phyloP scores from a whole-genome alignment of 768 basidiomycete species.

The Artomyces pyxidatus region DNA sequence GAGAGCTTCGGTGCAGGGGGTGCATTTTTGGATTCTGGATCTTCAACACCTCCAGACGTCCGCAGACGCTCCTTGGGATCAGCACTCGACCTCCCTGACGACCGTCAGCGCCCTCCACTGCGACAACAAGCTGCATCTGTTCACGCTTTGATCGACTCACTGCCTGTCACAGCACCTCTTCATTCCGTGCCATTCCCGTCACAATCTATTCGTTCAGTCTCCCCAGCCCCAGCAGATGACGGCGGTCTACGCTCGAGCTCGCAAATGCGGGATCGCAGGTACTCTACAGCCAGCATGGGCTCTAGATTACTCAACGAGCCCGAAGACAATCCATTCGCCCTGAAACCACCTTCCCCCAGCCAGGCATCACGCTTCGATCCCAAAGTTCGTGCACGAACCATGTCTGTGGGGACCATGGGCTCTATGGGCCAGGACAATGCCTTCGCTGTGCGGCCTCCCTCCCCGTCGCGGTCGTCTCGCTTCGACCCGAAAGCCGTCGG shows the following conservation, averaged over 20 bases:
- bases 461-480: constrained; percentile 51
- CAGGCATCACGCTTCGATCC: constrained; percentile 37
- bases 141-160: constrained; percentile 37
- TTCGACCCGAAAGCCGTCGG: constrained; percentile 71
- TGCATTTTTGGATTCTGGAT: constrained; percentile 35
- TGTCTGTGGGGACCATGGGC: constrained; percentile 41
- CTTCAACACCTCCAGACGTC: constrained; percentile 22
- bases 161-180: constrained; percentile 32
- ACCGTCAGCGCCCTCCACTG: constrained; percentile 28
- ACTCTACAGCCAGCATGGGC: constrained; percentile 44
- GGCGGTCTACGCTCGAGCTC: constrained; percentile 9
- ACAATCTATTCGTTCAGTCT: constrained; percentile 23
- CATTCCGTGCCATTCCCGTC: constrained; percentile 58
- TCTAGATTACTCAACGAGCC: constrained; percentile 37
- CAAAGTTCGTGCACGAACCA: constrained; percentile 30
- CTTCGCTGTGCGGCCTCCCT: constrained; percentile 61
- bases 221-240: constrained; percentile 26
- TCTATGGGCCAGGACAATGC: constrained; percentile 31
- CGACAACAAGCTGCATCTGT: constrained; percentile 45
- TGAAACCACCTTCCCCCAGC: constrained; percentile 30
- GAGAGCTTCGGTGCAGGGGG: constrained; percentile 44
- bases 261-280: constrained; percentile 33
- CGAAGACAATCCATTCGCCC: constrained; percentile 28
- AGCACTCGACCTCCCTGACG: constrained; percentile 45
- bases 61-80: constrained; percentile 54